phyloP scores from a whole-genome alignment of 495 filamentous ascomycete species.

The Trichoderma erinaceum region DNA sequence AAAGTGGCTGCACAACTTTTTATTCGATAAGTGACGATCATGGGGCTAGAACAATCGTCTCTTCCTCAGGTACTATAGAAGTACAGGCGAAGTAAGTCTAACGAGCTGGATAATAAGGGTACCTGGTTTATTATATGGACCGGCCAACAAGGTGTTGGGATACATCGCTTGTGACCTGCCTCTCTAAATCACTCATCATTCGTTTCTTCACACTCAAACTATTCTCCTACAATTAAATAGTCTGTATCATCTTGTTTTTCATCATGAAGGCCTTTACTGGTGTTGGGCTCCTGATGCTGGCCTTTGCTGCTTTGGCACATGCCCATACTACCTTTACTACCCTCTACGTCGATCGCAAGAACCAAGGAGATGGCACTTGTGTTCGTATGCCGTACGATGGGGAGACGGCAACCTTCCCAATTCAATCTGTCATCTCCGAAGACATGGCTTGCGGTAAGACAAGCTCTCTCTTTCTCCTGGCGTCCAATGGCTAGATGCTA shows the following conservation, averaged over 20 bases:
- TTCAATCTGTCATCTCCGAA: conserved; percentile 44
- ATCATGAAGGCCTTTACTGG: conserved; percentile 16
- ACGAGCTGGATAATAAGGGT: too few relatives aligned
- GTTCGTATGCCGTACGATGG: conserved; percentile 56
- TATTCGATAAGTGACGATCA: too few relatives aligned
- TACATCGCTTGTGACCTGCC: too few relatives aligned
- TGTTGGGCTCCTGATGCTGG: conserved; percentile 26
- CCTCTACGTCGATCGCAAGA: conserved; percentile 55
- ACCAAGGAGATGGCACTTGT: conserved; percentile 63
- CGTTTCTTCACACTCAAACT: neutral
- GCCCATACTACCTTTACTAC: conserved; percentile 66
- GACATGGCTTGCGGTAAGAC: conserved; percentile 67
- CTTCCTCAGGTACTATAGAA: too few relatives aligned
- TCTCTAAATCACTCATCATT: neutral
- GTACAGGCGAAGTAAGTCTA: too few relatives aligned
- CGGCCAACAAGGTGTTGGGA: too few relatives aligned
- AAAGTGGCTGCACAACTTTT: too few relatives aligned
- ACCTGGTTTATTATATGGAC: too few relatives aligned
- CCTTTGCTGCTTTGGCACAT: conserved; percentile 25
- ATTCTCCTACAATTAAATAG: neutral
- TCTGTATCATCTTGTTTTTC: neutral
- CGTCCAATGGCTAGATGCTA: neutral
- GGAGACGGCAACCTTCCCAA: conserved; percentile 44
- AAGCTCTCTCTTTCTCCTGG: neutral
- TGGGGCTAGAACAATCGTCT: too few relatives aligned